A percentile compares a stretch with the other conserved stretches of the same genome.
phyloP scores from a whole-genome alignment of 139 green algal genomes.

The Micractinium sp. region DNA sequence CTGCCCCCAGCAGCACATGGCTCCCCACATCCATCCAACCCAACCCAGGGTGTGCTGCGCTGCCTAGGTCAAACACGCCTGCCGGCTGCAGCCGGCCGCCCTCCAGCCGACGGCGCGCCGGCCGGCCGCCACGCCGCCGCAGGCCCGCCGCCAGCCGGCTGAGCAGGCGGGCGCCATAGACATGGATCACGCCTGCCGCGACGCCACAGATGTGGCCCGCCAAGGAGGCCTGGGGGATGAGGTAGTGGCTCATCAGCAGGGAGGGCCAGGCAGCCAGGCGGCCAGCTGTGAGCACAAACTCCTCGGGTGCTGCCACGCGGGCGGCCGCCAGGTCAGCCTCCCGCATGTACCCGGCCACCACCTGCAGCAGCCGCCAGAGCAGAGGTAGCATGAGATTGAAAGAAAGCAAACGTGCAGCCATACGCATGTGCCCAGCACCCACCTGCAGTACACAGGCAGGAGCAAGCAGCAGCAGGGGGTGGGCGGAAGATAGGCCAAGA shows the following conservation, averaged over 20 bases:
- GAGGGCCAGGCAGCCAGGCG: slow-evolving; percentile 11
- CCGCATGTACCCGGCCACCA: slow-evolving; percentile 20
- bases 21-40: slow-evolving; percentile 26
- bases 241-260: not conserved
- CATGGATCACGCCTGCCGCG: slow-evolving; percentile 13
- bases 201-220: slow-evolving; percentile 31
- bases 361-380: slow-evolving; percentile 2
- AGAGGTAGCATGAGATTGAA: not conserved
- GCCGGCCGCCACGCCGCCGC: not conserved
- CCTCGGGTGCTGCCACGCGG: not conserved
- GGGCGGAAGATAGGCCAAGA: not conserved
- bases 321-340: slow-evolving; percentile 25
- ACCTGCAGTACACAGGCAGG: not conserved
- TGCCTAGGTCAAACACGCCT: not conserved
- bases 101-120: not conserved
- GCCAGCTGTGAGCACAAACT: slow-evolving; percentile 3
- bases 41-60: not conserved
- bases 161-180: slow-evolving; percentile 7
- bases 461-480: not conserved
- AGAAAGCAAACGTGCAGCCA: too few relatives aligned
- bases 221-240: not conserved
- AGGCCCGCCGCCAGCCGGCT: not conserved
- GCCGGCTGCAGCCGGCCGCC: not conserved
- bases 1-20: slow-evolving; percentile 2
- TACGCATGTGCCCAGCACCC: too few relatives aligned